Percentiles rank a stretch among this genome's conserved stretches.
These are phyloP conservation scores for Xerocomus brunneocitrinus DNA, from an alignment of 768 basidiomycete genomes.

Conservation along the genomic window DNA sequence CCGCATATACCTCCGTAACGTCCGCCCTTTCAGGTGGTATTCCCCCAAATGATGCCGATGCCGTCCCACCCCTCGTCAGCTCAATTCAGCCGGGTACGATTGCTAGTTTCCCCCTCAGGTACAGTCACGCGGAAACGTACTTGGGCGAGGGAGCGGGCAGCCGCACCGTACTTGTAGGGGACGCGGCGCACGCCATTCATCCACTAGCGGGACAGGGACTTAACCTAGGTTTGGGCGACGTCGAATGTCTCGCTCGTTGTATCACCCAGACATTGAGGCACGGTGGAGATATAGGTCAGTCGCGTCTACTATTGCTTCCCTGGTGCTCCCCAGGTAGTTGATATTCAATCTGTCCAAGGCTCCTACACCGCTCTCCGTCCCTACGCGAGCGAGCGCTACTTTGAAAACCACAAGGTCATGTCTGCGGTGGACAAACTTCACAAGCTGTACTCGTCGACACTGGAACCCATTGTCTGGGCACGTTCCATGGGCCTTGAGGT, in stretches of 20 bases:
- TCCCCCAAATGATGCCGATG: constrained; percentile 55
- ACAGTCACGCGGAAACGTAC: constrained; percentile 84
- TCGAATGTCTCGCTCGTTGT: constrained; percentile 61
- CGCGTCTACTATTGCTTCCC: no score
- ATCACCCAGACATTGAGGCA: constrained; percentile 51
- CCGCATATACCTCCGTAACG: constrained; percentile 54
- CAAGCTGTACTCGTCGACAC: constrained; percentile 72
- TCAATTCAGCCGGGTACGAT: constrained; percentile 66
- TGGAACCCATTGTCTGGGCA: constrained; percentile 74
- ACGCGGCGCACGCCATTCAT: constrained; percentile 93
- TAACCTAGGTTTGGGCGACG: constrained; percentile 90
- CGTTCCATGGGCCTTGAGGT: constrained; percentile 87
- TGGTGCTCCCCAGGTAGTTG: not conserved
- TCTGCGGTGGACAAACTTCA: constrained; percentile 85
- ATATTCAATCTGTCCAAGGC: constrained; percentile 38
- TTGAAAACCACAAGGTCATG: constrained; percentile 83
- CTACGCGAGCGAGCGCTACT: constrained; percentile 79
- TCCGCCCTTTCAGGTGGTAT: constrained; percentile 40
- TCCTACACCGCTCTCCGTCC: constrained; percentile 69
- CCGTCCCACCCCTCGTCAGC: constrained; percentile 70
- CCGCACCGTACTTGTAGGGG: constrained; percentile 87
- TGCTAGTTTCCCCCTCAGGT: constrained; percentile 87
- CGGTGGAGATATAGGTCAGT: constrained; percentile 82
- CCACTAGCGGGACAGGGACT: constrained; percentile 95
- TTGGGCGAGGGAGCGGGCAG: constrained; percentile 62